Evolutionary conservation across 2,329 filamentous ascomycete species (phyloP), one percentile per base, ranked within the genome.

Genomic region (Fusarium oligoseptatum): DNA sequence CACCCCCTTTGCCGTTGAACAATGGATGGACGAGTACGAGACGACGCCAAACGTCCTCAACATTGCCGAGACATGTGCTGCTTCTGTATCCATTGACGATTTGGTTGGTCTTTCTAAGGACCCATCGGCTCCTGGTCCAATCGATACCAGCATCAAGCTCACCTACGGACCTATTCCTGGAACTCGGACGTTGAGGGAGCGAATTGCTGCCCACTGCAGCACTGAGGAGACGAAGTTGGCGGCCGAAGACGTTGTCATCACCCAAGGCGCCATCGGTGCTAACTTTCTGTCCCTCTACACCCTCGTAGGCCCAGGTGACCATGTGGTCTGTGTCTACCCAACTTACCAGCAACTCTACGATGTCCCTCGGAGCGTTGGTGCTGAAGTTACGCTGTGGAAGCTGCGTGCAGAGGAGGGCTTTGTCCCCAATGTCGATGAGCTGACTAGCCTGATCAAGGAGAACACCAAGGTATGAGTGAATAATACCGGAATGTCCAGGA

Each of bases 341-440:
- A 96, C 94, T 1, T 97, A 97, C 78, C 94, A 97, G 81, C 94
- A 97, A 77, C 87, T 97, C 2, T 97, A 96, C 79, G 86, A 91
- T 11, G 89, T 97, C 1, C 94, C 95, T 0, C 87, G 88, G 74
- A 92, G 91, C 41, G 84, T 97, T 6, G 94, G 95, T 0, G 94
- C 94, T 1, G 90, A 94, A 68, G 93, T 97, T 17, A 91, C 91
- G 48, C 81, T 96, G 12, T 97, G 95, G 95, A 91, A 89, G 79
- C 87, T 94, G 10, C 88, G 87, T 58, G 87, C 89, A 43, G 86
- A 90, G 24, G 88, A 94, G 58, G 87, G 88, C 17, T 97, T 92
- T 85, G 83, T 92, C 8, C 90, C 93, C 0, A 88, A 94, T 72
- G 81, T 94, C 15, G 85, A 89, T 7, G 91, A 94, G 68, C 84